Base-by-base conservation (phyloP, 2,329 filamentous ascomycete species). In the Diaporthe humulicola region DNA sequence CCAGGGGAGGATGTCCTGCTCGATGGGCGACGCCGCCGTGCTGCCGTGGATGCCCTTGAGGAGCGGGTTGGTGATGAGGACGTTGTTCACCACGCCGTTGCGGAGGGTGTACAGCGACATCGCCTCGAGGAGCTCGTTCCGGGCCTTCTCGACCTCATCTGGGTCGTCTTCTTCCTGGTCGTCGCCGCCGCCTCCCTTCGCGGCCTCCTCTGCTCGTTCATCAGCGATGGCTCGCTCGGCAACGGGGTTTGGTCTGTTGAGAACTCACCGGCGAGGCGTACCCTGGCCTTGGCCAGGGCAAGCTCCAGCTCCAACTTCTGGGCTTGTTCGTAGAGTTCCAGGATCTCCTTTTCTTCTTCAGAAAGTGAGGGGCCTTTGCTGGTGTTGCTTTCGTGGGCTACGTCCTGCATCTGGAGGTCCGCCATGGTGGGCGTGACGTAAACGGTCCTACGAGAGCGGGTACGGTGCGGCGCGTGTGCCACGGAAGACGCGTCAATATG, bases 21-120 rank as follows among this genome's bases (percentile, higher is more conserved):
- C 94, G 70, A 92, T 87, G 58, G 90, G 89, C 2, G 91, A 90
- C 25, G 91, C 89, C 75, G 90, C 88, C 17, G 89, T 90, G 57
- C 91, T 91, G 75, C 90, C 86, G 81, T 97, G 94, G 52, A 96
- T 91, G 9, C 95, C 93, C 80, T 94, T 94, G 74, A 97, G 86
- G 54, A 94, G 91, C 10, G 95, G 94, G 79, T 95, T 93, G 73
- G 92, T 92, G 78, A 91, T 90, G 77, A 97, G 84, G 71, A 94
- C 91, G 61, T 89, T 91, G 76, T 93, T 91, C 30, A 92, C 87
- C 30, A 94, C 91, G 76, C 91, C 91, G 81, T 93, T 93, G 77
- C 91, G 91, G 73, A 96, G 87, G 54, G 91, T 88, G 82, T 94
- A 94, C 74, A 88, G 88, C 73, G 94, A 92, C 80, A 92, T 91